Conservation (phyloP, 306 rosid species). For the Amphicarpaea edgeworthii region DNA sequence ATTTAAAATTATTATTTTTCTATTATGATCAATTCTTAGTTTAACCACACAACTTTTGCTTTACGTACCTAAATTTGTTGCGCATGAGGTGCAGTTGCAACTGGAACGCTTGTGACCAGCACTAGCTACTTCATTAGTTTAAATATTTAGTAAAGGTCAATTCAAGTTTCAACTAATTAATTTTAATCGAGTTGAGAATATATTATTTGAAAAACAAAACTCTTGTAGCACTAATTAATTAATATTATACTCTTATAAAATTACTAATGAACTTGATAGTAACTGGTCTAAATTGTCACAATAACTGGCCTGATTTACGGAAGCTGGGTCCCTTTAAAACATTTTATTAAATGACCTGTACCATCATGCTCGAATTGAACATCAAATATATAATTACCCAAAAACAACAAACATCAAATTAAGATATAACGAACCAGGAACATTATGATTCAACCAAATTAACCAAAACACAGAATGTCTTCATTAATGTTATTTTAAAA, state of each 20-base stretch:
- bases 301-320: constrained; percentile 19
- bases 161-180: not conserved
- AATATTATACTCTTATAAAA: too few relatives aligned
- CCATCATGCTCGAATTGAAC: not conserved
- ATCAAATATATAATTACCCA: too few relatives aligned
- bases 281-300: too few relatives aligned
- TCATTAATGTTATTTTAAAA: not conserved
- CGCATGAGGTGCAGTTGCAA: not conserved
- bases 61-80: constrained; percentile 10
- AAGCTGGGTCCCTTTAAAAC: constrained; percentile 12
- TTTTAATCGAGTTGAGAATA: not conserved
- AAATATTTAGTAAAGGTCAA: not conserved
- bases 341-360: not conserved
- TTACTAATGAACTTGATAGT: too few relatives aligned
- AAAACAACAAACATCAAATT: too few relatives aligned
- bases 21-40: too few relatives aligned
- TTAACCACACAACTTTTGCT: not conserved
- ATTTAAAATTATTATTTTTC: too few relatives aligned
- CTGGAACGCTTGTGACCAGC: not conserved
- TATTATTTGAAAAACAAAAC: not conserved
- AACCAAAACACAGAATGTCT: not conserved
- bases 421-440: not conserved
- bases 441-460: not conserved
- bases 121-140: not conserved
- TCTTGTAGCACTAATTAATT: too few relatives aligned